phyloP scores from a whole-genome alignment of 2,329 filamentous ascomycete species.

The Xylariomycetidae sp. region DNA sequence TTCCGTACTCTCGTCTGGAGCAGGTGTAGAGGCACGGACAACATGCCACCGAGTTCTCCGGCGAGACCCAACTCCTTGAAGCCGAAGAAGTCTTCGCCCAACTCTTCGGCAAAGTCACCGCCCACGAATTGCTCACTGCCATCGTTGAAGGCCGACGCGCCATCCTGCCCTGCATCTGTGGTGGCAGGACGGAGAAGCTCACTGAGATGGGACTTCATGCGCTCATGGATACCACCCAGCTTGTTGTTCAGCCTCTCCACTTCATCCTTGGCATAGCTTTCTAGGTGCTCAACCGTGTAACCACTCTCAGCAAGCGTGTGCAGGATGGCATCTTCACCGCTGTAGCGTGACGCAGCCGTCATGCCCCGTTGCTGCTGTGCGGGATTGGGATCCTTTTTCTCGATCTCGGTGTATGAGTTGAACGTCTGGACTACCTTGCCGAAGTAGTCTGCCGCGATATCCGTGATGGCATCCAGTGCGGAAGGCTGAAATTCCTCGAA shows the following conservation, averaged over 20 bases:
- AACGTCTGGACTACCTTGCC: slow-evolving; percentile 74
- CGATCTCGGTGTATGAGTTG: slow-evolving; percentile 75
- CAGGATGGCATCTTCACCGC: slow-evolving; percentile 76
- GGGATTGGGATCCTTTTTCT: slow-evolving; percentile 58
- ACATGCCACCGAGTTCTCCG: slow-evolving; percentile 79
- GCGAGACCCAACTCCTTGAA: slow-evolving; percentile 94
- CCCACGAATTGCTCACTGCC: slow-evolving; percentile 95
- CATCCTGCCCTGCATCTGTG: slow-evolving; percentile 72
- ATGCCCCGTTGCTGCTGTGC: slow-evolving; percentile 33
- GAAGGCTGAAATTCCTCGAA: slow-evolving; percentile 97
- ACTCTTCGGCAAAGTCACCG: slow-evolving; percentile 94
- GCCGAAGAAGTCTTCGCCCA: slow-evolving; percentile 98
- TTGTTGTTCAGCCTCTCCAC: slow-evolving; percentile 79
- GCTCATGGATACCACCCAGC: slow-evolving; percentile 79
- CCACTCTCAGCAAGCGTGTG: slow-evolving; percentile 84
- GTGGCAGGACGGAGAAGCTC: slow-evolving; percentile 89
- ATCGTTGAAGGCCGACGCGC: slow-evolving; percentile 83
- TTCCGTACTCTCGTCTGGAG: slow-evolving; percentile 86
- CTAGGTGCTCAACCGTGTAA: slow-evolving; percentile 72
- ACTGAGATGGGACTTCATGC: slow-evolving; percentile 89
- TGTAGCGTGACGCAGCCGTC: slow-evolving; percentile 60
- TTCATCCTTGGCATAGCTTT: slow-evolving; percentile 86
- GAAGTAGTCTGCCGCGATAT: slow-evolving; percentile 86
- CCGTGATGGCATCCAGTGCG: slow-evolving; percentile 82
- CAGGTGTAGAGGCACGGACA: slow-evolving; percentile 89